Base-by-base conservation (phyloP, 345 rosid genomes). In the Nephelium lappaceum region DNA sequence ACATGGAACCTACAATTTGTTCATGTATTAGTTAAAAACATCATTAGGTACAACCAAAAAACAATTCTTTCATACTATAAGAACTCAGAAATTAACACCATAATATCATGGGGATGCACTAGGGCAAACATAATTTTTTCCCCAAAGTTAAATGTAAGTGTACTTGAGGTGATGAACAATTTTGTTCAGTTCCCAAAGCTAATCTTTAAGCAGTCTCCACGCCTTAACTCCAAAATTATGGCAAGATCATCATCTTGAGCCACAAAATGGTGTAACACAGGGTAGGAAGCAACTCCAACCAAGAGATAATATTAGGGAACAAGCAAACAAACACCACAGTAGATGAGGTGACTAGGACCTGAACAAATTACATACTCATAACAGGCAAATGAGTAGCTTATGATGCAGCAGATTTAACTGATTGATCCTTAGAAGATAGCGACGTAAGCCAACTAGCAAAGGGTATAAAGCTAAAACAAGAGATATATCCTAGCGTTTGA, bases 1-100 rank as follows among this genome's bases (percentile, higher is more conserved):
- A 95, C 95, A 95, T 89, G 21, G 98, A 88, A 78, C 97, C 99
- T 95, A 72, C 81, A 83, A 41, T 74, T 63, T 60, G 62, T 47
- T 61, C 53, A 67, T 55, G 5, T 23, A 39, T 82, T 16, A 82
- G 78, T 57, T 9, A 11, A 38, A 38, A 25, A 67, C 2, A 31
- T 53, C 72, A 76, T 38, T 15, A 23, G 11, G n/a, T 51, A 36
- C 36, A 36, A 66, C 71, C 11, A 11, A 80, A 73, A 14, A 39
- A 4, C 27, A 62, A 8, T 15, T 3, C 27, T 45, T 81, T 24
- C 42, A 25, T 36, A 49, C 72, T 55, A 38, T 43, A 43, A 0
- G 47, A 67, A 47, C 24, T 43, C 69, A 51, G 27, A 75, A 66
- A 21, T n/a, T 24, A 11, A 49, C 60, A 64, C 75, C 67, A 49